These are phyloP conservation scores for Sphenostylis stenocarpa DNA, from an alignment of 306 rosid species.

Conservation along the genomic window DNA sequence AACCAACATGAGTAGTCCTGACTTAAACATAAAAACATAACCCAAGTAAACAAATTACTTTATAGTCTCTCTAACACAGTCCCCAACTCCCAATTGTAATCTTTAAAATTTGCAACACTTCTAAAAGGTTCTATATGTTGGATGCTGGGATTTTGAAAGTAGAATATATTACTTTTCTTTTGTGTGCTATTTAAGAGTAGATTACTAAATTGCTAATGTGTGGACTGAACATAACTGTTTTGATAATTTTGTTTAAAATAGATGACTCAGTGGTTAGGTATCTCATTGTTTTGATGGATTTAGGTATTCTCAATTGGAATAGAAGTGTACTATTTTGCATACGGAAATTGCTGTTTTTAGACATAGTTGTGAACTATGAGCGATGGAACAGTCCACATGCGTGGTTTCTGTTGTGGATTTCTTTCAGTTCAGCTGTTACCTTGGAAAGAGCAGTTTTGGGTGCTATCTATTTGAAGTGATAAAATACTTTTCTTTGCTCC, in stretches of 20 bases:
- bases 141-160: slow-evolving; percentile 4
- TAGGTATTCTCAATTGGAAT: slow-evolving; percentile 6
- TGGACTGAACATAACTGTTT: background rate
- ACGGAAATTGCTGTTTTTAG: background rate
- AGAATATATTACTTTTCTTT: background rate
- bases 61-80: background rate
- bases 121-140: background rate
- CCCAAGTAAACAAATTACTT: background rate
- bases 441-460: background rate
- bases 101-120: background rate
- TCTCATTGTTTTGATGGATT: background rate
- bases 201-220: background rate
- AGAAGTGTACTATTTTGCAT: background rate
- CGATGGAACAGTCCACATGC: background rate
- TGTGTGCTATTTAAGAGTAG: background rate
- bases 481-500: background rate
- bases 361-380: background rate
- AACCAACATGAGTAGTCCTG: background rate
- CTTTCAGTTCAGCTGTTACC: background rate
- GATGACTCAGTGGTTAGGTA: background rate
- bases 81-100: background rate
- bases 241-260: background rate
- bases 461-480: background rate
- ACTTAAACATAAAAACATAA: background rate
- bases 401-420: background rate